Percentiles rank a stretch among this genome's conserved stretches.
phyloP scores from a whole-genome alignment of 495 filamentous ascomycete genomes.

The Neurospora sp. region DNA sequence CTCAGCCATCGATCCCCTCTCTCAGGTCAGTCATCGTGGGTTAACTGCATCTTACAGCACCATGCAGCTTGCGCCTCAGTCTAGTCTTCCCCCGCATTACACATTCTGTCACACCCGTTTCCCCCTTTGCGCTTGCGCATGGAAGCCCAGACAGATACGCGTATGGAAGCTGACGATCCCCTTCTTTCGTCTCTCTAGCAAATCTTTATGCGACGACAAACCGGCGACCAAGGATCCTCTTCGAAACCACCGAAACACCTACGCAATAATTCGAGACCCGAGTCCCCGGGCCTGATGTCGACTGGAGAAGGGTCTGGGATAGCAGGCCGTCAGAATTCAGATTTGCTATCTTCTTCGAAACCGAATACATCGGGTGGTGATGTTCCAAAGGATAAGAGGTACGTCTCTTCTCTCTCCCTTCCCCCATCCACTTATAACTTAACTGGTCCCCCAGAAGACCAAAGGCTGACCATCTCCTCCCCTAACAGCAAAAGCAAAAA shows the following conservation, averaged over 20 bases:
- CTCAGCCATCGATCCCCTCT: constrained; percentile 35
- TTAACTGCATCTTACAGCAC: background rate
- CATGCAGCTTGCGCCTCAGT: background rate
- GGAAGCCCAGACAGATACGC: background rate
- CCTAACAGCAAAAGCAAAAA: constrained; percentile 58
- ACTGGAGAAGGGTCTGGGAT: constrained; percentile 6
- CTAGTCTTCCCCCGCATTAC: background rate
- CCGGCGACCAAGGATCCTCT: constrained; percentile 35
- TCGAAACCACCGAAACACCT: constrained; percentile 53
- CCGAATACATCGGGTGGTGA: constrained; percentile 22
- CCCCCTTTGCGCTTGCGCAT: background rate
- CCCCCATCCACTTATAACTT: too few species aligned
- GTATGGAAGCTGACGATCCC: background rate
- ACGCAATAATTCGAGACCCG: constrained; percentile 44
- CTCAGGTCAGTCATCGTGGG: constrained; percentile 27
- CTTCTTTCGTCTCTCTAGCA: constrained; percentile 27
- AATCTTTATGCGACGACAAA: constrained; percentile 77
- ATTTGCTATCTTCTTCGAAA: constrained; percentile 12
- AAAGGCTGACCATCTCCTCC: constrained; percentile 1
- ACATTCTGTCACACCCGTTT: background rate
- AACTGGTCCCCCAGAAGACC: too few species aligned
- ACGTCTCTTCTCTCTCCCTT: too few species aligned
- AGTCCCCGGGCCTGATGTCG: constrained; percentile 35
- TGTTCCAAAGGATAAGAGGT: constrained; percentile 57
- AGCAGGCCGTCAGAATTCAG: constrained; percentile 22